Conservation (phyloP, 192 early-diverging fungal species). For the Rhizophagus clarus region DNA sequence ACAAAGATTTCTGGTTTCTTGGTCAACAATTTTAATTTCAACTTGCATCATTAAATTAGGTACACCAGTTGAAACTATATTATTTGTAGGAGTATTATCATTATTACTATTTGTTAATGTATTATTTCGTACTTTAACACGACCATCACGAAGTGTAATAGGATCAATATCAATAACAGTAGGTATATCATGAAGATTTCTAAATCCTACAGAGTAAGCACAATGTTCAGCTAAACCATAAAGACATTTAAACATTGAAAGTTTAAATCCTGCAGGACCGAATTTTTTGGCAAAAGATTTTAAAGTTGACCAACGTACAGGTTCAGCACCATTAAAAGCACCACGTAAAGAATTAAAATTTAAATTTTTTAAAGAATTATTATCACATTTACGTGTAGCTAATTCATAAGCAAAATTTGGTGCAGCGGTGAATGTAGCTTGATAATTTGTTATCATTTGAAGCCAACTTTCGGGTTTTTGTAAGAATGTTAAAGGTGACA, state of each 20-base stretch:
- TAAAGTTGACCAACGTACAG: conserved; percentile 24
- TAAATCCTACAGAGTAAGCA: conserved; percentile 13
- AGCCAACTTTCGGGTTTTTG: conserved; percentile 27
- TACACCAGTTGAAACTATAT: conserved; percentile 24
- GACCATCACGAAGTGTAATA: not conserved
- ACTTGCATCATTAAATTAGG: conserved; percentile 12
- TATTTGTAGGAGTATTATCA: not conserved
- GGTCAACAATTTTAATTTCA: conserved; percentile 22
- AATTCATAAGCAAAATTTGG: conserved; percentile 31
- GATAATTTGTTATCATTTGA: conserved; percentile 27
- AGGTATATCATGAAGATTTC: conserved; percentile 8
- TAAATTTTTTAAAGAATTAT: not conserved
- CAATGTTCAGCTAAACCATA: conserved; percentile 30
- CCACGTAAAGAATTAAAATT: conserved; percentile 11
- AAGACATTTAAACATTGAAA: conserved; percentile 21
- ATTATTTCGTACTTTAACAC: not conserved
- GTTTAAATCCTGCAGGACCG: conserved; percentile 20
- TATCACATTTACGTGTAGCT: not conserved
- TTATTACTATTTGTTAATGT: not conserved
- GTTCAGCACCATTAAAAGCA: conserved; percentile 32
- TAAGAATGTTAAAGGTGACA: conserved; percentile 27
- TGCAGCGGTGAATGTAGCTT: conserved; percentile 19
- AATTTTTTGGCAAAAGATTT: conserved; percentile 10
- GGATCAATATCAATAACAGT: conserved; percentile 27
- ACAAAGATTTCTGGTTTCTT: conserved; percentile 19